Evolutionary conservation across 164 flowering plant genomes (phyloP), one percentile per base, ranked within the genome.

Genomic region (Pachysandra terminalis): DNA sequence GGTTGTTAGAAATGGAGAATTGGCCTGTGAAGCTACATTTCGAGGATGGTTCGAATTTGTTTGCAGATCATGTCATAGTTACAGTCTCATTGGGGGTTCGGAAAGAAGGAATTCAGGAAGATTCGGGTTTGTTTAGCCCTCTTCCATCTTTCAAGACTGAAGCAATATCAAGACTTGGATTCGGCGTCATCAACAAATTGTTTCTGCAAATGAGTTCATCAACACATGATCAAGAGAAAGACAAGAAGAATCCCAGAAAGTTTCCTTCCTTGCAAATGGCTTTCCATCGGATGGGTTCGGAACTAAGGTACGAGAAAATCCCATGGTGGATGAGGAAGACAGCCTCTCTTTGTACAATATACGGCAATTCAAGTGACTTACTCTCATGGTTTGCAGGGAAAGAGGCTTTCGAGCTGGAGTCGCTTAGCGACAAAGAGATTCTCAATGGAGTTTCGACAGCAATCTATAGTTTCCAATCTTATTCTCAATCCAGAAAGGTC

Each of bases 11-110:
- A 22, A 14, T 53, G 54, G 70, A 63, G 66, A 80, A 71, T 70
- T 85, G 81, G 60, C 94, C 99, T 4, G 98, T 92, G 72, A 86
- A 76, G 81, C 75, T 95, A 28, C 88, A 83, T 76, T 92, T 90
- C 63, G 26, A 62, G 6, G 98, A 92, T 63, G 98, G 97, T 27
- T 80, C 94, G 1, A 27, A 62, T 32, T 69, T 85, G 77, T 56
- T 4, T 1, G 98, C n/a, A n/a, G n/a, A n/a, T n/a, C n/a, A n/a
- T n/a, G n/a, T n/a, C n/a, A n/a, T n/a, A n/a, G n/a, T n/a, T 16
- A 95, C 99, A 1, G 91, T 92, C 15, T 95, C 99, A 7, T 66
- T 95, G 15, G 99, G 99, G 1, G 99, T 95, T 10, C 83, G 92
- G 13, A 95, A 95, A 72, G 88, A 85, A 9, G 89, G 86, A 19